Base-by-base conservation (phyloP, 345 rosid genomes). In the Kernera saxatilis region DNA sequence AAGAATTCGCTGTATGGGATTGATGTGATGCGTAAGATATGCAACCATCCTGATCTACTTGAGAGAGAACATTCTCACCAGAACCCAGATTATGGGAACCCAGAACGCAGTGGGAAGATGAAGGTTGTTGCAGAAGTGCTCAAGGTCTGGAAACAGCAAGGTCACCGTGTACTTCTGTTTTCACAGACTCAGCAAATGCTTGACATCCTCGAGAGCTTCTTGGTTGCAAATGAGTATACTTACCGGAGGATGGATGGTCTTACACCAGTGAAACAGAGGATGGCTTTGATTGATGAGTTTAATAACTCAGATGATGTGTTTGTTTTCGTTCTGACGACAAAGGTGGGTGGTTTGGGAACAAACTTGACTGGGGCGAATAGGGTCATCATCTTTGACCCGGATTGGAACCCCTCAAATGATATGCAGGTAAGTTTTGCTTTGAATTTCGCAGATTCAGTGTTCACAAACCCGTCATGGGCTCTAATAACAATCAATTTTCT, bases 21-120 rank as follows among this genome's bases (percentile, higher is more conserved):
- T 35, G 99, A 94, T 88, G 96, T 94, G 69, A 91, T 94, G 99
- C 95, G 99, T 32, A 94, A 94, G 83, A 94, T 94, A 75, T 94
- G 99, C 79, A 94, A 94, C 79, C 99, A 91, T 77, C 97, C 97
- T 49, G 99, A 94, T 82, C 87, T 94, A 59, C 96, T 94, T 22
- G 99, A 91, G 82, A 86, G 97, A 78, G 95, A 94, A 32, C 99
- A 91, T 75, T 77, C 95, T 50, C 77, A 63, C 71, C 77, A 81
- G 66, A 81, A 85, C 64, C 88, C 93, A 48, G 99, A 94, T 70
- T 94, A 94, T 45, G 99, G 99, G 46, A 94, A 94, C 73, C 91
- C 88, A 53, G 87, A 82, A 55, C 91, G 97, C 32, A 94, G 99
- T 66, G 99, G 93, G 46, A 94, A 94, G 82, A 84, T 94, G 92